A percentile compares a stretch with the other conserved stretches of the same genome.
phyloP scores from a whole-genome alignment of 306 rosid species.

The Castanospermum australe region DNA sequence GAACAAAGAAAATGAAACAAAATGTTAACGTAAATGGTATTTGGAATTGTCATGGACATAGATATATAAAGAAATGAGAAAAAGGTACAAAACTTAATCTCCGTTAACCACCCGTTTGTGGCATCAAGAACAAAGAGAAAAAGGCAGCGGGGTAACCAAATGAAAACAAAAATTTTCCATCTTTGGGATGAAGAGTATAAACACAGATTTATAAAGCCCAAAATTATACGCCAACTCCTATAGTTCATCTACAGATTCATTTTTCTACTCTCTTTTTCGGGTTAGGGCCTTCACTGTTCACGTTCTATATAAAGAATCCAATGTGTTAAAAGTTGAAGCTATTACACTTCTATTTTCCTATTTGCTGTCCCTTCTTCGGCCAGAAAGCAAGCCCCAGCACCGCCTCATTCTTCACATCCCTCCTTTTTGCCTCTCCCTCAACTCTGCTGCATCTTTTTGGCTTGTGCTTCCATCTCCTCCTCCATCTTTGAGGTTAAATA shows the following conservation, averaged over 20 bases:
- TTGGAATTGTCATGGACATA: no score
- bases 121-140: neutral
- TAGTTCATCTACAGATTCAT: neutral
- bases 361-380: conserved; percentile 5
- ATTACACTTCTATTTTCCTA: conserved; percentile 12
- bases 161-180: neutral
- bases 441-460: neutral
- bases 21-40: no score
- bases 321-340: conserved; percentile 30
- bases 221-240: neutral
- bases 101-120: neutral
- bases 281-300: neutral
- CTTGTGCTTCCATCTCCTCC: conserved; percentile 13
- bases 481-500: conserved; percentile 13
- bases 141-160: neutral
- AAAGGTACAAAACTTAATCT: no score
- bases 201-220: neutral
- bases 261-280: neutral
- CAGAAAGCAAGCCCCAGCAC: no score
- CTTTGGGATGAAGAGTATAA: neutral
- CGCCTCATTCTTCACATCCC: conserved; percentile 22
- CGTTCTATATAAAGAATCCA: neutral
- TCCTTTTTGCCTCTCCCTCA: neutral
- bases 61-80: no score
- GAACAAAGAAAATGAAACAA: no score